These are phyloP conservation scores for Ulvella scutata DNA, from an alignment of 139 green algal species.

Conservation along the genomic window DNA sequence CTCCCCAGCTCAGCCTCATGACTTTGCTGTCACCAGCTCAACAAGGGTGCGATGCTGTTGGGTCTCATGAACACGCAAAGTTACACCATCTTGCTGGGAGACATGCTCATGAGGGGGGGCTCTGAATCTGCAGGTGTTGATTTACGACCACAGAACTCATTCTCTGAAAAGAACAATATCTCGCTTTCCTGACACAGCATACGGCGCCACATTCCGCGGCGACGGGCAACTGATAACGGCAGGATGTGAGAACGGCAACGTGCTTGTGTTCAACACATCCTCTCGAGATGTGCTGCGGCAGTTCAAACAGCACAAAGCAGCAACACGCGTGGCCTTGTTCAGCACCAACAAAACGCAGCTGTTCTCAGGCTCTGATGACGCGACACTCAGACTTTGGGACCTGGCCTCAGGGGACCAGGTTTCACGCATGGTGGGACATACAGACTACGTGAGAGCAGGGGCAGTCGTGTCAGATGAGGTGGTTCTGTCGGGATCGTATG, in stretches of 20 bases:
- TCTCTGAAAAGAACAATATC: constrained; percentile 36
- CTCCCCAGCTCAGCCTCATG: constrained; percentile 39
- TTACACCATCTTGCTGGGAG: too few relatives aligned
- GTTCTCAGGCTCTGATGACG: constrained; percentile 71
- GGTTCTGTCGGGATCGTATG: constrained; percentile 44
- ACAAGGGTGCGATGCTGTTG: constrained; percentile 64
- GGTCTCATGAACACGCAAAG: too few relatives aligned
- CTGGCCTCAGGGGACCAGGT: constrained; percentile 42
- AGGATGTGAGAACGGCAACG: constrained; percentile 62
- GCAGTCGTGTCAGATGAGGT: constrained; percentile 3
- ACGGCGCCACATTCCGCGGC: constrained; percentile 52
- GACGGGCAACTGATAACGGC: constrained; percentile 76
- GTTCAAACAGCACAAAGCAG: constrained; percentile 62
- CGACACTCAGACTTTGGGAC: constrained; percentile 66
- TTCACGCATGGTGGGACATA: constrained; percentile 50
- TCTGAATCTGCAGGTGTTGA: constrained; percentile 35
- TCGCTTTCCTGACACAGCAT: constrained; percentile 82
- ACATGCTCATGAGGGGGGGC: too few relatives aligned
- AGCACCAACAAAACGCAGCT: constrained; percentile 52
- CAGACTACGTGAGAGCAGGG: constrained; percentile 70
- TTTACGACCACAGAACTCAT: constrained; percentile 42
- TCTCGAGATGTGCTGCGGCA: constrained; percentile 68
- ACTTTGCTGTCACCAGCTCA: constrained; percentile 65
- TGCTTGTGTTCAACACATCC: constrained; percentile 78
- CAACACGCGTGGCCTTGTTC: constrained; percentile 53